These are phyloP conservation scores for Rhododendron molle DNA, from an alignment of 148 eudicot species.

Conservation along the genomic window DNA sequence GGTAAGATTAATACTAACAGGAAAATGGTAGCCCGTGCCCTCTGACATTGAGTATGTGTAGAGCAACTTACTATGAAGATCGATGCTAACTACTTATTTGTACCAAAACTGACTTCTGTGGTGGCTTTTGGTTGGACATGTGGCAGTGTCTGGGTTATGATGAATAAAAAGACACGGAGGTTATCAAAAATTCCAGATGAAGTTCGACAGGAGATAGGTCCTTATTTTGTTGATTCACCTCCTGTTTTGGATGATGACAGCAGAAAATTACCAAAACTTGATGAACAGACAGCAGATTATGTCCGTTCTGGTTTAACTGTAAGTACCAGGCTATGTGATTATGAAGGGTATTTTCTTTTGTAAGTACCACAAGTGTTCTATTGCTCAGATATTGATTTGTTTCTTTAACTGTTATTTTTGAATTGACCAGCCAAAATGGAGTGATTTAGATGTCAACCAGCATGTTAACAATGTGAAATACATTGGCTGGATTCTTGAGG, in stretches of 20 bases:
- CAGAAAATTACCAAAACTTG: slow-evolving; percentile 85
- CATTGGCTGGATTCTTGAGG: slow-evolving; percentile 98
- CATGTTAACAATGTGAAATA: slow-evolving; percentile 99
- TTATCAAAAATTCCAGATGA: slow-evolving; percentile 95
- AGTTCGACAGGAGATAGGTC: slow-evolving; percentile 76
- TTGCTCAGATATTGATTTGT: neutral
- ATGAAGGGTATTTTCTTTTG: neutral
- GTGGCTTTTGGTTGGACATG: slow-evolving; percentile 34
- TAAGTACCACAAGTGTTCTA: neutral
- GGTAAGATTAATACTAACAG: neutral
- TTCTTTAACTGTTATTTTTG: slow-evolving; percentile 6
- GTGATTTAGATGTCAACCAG: slow-evolving; percentile 93
- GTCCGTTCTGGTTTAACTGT: slow-evolving; percentile 74
- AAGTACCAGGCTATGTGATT: slow-evolving; percentile 26
- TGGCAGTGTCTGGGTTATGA: slow-evolving; percentile 92
- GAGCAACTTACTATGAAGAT: neutral
- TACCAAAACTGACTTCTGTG: slow-evolving; percentile 21
- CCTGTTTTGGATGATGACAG: slow-evolving; percentile 75
- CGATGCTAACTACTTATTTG: neutral
- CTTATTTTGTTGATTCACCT: slow-evolving; percentile 74
- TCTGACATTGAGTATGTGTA: neutral
- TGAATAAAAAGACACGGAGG: slow-evolving; percentile 88
- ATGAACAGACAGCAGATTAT: slow-evolving; percentile 60
- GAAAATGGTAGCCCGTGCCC: neutral
- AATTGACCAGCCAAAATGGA: slow-evolving; percentile 82